Evolutionary conservation across 345 rosid genomes (phyloP).

Genomic region (Barbarea vulgaris): DNA sequence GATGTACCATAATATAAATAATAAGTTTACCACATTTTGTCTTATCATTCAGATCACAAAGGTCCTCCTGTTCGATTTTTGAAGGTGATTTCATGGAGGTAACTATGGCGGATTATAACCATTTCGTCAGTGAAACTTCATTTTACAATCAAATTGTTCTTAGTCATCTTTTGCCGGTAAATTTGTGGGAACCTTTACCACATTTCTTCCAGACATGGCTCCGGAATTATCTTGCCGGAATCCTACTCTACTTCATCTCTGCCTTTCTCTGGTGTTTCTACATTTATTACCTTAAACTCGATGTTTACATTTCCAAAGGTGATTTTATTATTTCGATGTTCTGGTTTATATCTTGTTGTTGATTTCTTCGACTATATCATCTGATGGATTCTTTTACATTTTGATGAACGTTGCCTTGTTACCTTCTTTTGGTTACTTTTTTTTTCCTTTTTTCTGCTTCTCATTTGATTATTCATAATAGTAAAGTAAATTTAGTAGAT

Average conservation of each 20-base stretch:
- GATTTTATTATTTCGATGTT: background rate
- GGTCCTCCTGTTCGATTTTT: background rate
- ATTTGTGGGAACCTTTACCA: conserved; percentile 62
- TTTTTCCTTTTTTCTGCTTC: background rate
- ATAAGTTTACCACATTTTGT: background rate
- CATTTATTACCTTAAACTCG: conserved; percentile 67
- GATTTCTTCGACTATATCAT: background rate
- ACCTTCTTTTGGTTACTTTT: background rate
- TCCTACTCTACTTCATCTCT: conserved; percentile 61
- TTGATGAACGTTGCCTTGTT: background rate
- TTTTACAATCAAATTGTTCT: conserved; percentile 64
- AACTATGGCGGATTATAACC: conserved; percentile 9
- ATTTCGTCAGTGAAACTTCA: conserved; percentile 52
- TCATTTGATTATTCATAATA: background rate
- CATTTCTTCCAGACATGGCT: conserved; percentile 77
- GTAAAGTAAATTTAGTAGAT: background rate
- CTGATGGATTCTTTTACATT: background rate
- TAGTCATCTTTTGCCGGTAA: conserved; percentile 52
- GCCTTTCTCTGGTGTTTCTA: conserved; percentile 78
- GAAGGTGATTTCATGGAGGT: background rate
- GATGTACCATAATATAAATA: no score
- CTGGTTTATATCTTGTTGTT: background rate
- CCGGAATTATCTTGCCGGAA: conserved; percentile 68
- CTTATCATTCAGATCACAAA: background rate
- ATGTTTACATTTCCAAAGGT: conserved; percentile 76